Base-by-base conservation (phyloP, 2,329 filamentous ascomycete species). In the Claviceps digitariae region DNA sequence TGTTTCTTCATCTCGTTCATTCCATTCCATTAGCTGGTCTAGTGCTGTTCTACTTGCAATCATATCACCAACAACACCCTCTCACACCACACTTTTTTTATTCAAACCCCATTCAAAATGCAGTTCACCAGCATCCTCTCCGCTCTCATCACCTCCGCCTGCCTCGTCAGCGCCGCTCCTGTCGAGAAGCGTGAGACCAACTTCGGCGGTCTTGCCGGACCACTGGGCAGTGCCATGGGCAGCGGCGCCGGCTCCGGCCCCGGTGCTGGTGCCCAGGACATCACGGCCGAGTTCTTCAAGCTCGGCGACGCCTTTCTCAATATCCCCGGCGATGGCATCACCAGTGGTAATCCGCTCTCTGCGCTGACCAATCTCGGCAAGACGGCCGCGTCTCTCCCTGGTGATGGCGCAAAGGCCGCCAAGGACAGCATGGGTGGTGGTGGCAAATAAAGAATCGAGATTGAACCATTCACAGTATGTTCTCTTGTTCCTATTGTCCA, bases 301-400 rank as follows among this genome's bases (percentile, higher is more conserved):
- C 10, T 48, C 2, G 58, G 29, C 5, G 58, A 59, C 25, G 48
- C 21, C 9, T 15, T 57, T 10, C 56, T 59, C 38, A 59, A 59
- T 53, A 51, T 54, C 17, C 58, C 57, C 29, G 31, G 47, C 36
- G 57, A 59, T 23, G 54, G 41, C 10, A 12, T 54, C 34, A 20
- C 13, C 23, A 51, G 55, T 31, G 4, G 52, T 40, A 43, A 57
- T 50, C 48, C 47, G 2, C 12, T 21, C 6, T 38, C 43, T 31
- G 12, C 15, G 27, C 23, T 45, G 8, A 3, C 12, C 13, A 40
- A 55, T 12, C 3, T 48, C 13, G 40, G 20, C 17, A 50, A 44
- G 27, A 27, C 52, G 20, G 50, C 12, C 13, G 23, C 13, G 3
- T 40, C 41, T 5, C 20, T 54, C 8, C 48, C 52, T 21, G 48